Conservation (phyloP, 768 basidiomycete genomes). For the Lepiota subincarnata region DNA sequence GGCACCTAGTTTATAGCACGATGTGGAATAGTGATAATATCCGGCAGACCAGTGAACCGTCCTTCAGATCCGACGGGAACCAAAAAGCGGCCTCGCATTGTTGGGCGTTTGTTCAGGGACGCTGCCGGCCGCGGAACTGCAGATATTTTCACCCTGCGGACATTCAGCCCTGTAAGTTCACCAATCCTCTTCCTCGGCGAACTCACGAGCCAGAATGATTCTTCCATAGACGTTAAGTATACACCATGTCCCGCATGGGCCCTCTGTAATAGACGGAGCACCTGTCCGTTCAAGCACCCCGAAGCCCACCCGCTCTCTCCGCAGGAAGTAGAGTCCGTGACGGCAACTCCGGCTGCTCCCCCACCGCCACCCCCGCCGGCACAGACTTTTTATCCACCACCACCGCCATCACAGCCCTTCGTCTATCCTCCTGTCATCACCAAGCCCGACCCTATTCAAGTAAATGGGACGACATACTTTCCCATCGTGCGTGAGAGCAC, state of each 20-base stretch:
- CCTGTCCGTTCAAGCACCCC: constrained; percentile 26
- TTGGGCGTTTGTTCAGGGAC: constrained; percentile 34
- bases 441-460: constrained; percentile 6
- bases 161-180: constrained; percentile 26
- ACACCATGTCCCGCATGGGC: constrained; percentile 33
- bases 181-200: not conserved
- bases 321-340: not conserved
- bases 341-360: not conserved
- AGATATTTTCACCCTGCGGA: constrained; percentile 25
- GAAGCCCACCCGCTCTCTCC: constrained; percentile 5
- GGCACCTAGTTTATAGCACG: constrained; percentile 17
- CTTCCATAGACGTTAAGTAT: constrained; percentile 27
- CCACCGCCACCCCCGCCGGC: constrained; percentile 8
- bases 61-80: constrained; percentile 5
- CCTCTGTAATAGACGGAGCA: constrained; percentile 20
- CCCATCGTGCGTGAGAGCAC: constrained; percentile 3
- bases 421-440: not conserved
- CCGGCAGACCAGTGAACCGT: constrained; percentile 6
- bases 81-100: constrained; percentile 24
- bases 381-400: constrained; percentile 12
- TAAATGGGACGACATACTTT: constrained; percentile 16
- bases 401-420: not conserved
- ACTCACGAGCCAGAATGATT: not conserved
- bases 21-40: constrained; percentile 12
- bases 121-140: constrained; percentile 7